Percentiles rank a stretch among this genome's conserved stretches.
Evolutionary conservation across 164 flowering plant genomes (phyloP).

Genomic region (Magnolia kwangsiensis): DNA sequence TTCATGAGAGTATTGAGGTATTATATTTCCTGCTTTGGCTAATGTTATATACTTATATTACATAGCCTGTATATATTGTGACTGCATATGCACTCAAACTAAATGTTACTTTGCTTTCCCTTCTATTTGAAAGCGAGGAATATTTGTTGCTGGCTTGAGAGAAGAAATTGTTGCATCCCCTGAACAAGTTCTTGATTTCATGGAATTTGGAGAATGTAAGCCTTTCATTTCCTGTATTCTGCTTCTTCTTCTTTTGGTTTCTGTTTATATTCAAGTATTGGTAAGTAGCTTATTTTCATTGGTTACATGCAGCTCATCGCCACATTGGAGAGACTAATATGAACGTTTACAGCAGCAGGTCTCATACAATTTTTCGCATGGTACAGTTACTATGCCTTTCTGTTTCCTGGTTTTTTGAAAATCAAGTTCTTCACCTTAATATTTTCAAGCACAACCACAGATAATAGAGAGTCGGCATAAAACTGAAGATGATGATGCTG

Average conservation of each 20-base stretch:
- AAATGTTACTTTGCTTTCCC: neutral
- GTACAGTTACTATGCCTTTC: constrained; percentile 31
- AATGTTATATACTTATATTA: neutral
- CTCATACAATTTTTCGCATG: constrained; percentile 98
- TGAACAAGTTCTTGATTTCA: constrained; percentile 83
- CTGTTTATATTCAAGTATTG: neutral
- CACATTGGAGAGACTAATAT: constrained; percentile 98
- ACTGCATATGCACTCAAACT: neutral
- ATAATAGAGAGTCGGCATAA: constrained; percentile 91
- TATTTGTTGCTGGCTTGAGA: constrained; percentile 91
- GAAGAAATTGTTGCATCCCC: constrained; percentile 95
- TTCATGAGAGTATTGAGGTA: constrained; percentile 93
- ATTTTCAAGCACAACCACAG: constrained; percentile 30
- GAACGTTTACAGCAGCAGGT: constrained; percentile 89
- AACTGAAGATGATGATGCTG: constrained; percentile 51
- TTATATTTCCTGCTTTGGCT: neutral
- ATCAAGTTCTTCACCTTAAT: neutral
- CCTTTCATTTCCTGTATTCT: neutral
- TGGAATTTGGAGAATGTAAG: constrained; percentile 92
- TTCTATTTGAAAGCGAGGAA: constrained; percentile 58
- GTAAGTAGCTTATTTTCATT: neutral
- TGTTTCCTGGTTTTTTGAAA: neutral
- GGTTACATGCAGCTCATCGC: constrained; percentile 72
- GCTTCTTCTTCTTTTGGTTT: constrained; percentile 1
- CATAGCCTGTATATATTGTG: neutral